A percentile compares a stretch with the other conserved stretches of the same genome.
These are phyloP conservation scores for Rhodotorula toruloides DNA, from an alignment of 768 basidiomycete species.

Conservation along the genomic window DNA sequence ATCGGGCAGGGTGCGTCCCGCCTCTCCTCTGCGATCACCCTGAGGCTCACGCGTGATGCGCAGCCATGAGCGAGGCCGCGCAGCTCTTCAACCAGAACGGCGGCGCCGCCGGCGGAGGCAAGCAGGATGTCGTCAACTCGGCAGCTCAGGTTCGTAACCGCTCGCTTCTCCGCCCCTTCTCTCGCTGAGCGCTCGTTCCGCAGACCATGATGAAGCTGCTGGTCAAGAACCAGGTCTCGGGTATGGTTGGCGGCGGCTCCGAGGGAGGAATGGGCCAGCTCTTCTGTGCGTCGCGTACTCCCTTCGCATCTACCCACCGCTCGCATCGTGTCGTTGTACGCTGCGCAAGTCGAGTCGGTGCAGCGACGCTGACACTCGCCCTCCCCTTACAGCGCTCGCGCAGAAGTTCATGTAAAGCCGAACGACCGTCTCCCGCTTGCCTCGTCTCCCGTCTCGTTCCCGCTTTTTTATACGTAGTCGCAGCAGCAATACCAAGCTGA, in stretches of 20 bases:
- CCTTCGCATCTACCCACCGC: neutral
- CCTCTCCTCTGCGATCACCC: too few species aligned
- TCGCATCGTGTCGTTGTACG: neutral
- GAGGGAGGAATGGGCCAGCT: constrained; percentile 11
- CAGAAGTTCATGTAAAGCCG: constrained; percentile 10
- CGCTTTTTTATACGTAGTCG: neutral
- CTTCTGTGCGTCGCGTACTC: neutral
- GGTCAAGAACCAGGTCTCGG: constrained; percentile 13
- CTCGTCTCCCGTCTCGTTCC: neutral
- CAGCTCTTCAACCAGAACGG: constrained; percentile 32
- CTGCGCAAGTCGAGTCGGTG: too few species aligned
- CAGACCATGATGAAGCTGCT: constrained; percentile 35
- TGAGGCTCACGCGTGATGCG: too few species aligned
- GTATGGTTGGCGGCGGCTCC: neutral
- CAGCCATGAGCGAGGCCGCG: constrained; percentile 32
- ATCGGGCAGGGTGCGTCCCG: constrained; percentile 21
- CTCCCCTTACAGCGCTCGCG: constrained; percentile 1
- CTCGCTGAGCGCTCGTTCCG: neutral
- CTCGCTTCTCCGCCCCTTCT: too few species aligned
- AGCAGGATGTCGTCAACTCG: constrained; percentile 31
- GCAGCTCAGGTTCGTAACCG: constrained; percentile 20
- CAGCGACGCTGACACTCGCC: too few species aligned
- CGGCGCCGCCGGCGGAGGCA: constrained; percentile 10
- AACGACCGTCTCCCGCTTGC: too few species aligned
- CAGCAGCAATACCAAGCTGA: too few species aligned